Evolutionary conservation across 192 early-diverging fungal species (phyloP).

Genomic region (Coemansia sp.): DNA sequence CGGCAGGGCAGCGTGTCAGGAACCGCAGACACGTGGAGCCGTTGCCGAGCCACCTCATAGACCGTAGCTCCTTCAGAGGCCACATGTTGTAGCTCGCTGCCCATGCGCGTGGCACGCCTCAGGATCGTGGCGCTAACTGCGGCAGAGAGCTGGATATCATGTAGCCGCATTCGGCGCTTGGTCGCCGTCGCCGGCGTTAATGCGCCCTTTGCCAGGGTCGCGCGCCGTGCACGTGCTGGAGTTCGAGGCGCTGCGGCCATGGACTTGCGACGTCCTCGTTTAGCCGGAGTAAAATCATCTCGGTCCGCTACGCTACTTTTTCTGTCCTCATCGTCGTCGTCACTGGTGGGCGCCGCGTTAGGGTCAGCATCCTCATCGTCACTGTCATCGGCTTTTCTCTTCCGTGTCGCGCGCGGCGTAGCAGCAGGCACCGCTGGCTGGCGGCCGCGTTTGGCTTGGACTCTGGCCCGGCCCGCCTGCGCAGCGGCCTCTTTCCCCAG

Average conservation of each 20-base stretch:
- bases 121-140: conserved; percentile 31
- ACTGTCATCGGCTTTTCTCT: not conserved
- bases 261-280: not conserved
- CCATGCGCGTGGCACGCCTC: conserved; percentile 24
- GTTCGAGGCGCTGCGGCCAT: conserved; percentile 5
- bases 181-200: conserved; percentile 11
- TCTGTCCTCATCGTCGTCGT: conserved; percentile 14
- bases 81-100: conserved; percentile 6
- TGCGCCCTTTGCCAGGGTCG: not conserved
- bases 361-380: conserved; percentile 10
- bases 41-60: conserved; percentile 68
- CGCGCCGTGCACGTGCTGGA: conserved; percentile 1
- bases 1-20: conserved; percentile 92
- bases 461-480: conserved; percentile 17
- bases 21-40: conserved; percentile 88
- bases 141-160: conserved; percentile 32
- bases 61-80: conserved; percentile 32
- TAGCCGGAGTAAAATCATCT: conserved; percentile 8
- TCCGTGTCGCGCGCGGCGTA: conserved; percentile 13
- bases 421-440: not conserved
- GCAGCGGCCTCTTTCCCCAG: conserved; percentile 19
- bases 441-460: conserved; percentile 10
- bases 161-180: conserved; percentile 33
- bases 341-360: not conserved
- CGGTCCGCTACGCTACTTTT: not conserved